Evolutionary conservation across 176 grass and related monocot genomes (phyloP).

Genomic region (Puccinellia tenuiflora): DNA sequence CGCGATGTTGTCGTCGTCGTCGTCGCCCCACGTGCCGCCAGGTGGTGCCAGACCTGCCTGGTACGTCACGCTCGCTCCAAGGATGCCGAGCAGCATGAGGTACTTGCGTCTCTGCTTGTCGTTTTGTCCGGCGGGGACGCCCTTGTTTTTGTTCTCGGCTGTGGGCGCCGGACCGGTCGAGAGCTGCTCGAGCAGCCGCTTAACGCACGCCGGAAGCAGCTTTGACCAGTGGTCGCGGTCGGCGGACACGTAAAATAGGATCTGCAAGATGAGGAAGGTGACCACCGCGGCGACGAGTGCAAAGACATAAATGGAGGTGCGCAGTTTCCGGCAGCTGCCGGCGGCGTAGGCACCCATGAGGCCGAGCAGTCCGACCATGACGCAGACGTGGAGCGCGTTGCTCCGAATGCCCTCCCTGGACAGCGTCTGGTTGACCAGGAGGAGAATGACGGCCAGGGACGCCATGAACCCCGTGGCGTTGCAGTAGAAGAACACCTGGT

Average conservation of each 20-base stretch:
- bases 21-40: conserved; percentile 16
- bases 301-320: conserved; percentile 4
- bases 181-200: neutral
- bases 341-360: neutral
- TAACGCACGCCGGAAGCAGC: neutral
- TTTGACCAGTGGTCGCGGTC: neutral
- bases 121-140: too few relatives aligned
- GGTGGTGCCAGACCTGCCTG: conserved; percentile 22
- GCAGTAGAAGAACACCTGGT: conserved; percentile 26
- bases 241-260: neutral
- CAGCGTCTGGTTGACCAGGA: neutral
- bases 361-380: neutral
- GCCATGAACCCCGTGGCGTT: conserved; percentile 10
- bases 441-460: conserved; percentile 1
- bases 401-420: neutral
- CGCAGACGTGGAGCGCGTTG: neutral
- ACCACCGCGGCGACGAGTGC: neutral
- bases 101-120: neutral
- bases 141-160: neutral
- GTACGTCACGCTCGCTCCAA: conserved; percentile 34
- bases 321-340: neutral
- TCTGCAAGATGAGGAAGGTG: neutral
- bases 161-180: neutral
- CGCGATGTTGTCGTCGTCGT: neutral
- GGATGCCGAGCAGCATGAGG: conserved; percentile 23